Evolutionary conservation across 108 stramenopile species (phyloP), one percentile per base, ranked within the genome.

Genomic region (Schizochytrium sp.): DNA sequence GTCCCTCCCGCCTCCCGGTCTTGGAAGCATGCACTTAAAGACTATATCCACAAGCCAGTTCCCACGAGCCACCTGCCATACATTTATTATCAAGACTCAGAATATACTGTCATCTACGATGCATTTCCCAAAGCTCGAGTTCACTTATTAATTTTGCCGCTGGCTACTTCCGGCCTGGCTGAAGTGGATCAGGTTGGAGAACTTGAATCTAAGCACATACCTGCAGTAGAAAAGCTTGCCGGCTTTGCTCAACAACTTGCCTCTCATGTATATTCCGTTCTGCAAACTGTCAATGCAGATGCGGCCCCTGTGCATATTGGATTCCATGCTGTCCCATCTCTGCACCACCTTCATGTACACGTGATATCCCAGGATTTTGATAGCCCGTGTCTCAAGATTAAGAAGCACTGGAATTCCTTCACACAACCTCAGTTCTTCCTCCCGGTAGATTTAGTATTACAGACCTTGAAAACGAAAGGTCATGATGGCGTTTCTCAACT

Each of bases 301-400:
- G 28, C 28, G 3, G 83, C 46, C 13, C 7, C 73, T 13, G 61
- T 88, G 12, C 4, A n/a, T 10, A 61, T 56, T 46, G 91, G 91
- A 7, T 91, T 91, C 19, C 91, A 91, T 57, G 88, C 88, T 5
- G 47, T 89, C 4, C 91, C 91, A 53, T 91, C 91, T 0, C 69
- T 72, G 3, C 46, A 87, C 41, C 91, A 89, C 15, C 89, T 91
- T 17, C 91, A 91, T 46, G 2, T 91, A 57, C 91, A 91, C 87
- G 87, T 91, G 56, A 72, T 91, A 89, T 90, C 90, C 45, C 91
- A 91, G 88, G 91, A 91, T 46, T 91, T 91, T 42, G 56, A 89
- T 76, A 15, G 72, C 42, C 53, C 44, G 10, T 17, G 89, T 0
- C 46, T 91, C n/a, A 91, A 89, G 73, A 72, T 42, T n/a, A 89